Base-by-base conservation (phyloP, 148 eudicot genomes). In the Diospyros lotus region DNA sequence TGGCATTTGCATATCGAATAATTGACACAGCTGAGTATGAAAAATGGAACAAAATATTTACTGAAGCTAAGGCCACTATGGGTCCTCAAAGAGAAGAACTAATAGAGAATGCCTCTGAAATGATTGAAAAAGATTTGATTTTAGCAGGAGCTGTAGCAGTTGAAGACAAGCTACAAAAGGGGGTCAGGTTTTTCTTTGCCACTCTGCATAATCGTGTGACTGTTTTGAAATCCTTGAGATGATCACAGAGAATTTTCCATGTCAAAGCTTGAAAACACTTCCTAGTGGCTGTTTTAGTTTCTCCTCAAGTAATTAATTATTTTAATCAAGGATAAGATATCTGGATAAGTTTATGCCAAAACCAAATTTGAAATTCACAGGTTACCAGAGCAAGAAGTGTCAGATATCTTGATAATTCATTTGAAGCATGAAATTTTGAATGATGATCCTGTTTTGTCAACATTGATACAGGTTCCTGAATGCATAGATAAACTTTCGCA, bases 121-220 rank as follows among this genome's bases (percentile, higher is more conserved):
- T 68, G 64, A 73, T 90, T 81, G 94, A 90, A 81, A 83, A 74
- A 72, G 76, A 82, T 69, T 69, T 90, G 64, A 82, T 83, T 66
- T 90, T 90, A 76, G 83, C 88, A 66, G 94, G 94, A 38, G 91
- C 91, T 51, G 86, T 89, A 15, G 94, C 94, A 46, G 94, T 90
- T 58, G 94, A 90, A 80, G 94, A 90, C 79, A 90, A 86, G 61
- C 87, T 90, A 54, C 94, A 90, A 81, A 59, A 84, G 4, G 92
- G 92, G 83, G 92, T 82, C 46, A 76, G 77, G 41, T 71, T 59
- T 17, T n/a, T 40, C 6, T 78, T 41, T 53, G 8, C 73, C n/a
- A 58, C 13, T 68, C 10, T 18, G 28, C 51, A 12, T 68, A 38
- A 3, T 28, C 18, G 15, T 58, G 10, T 40, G 2, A 13, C 48